phyloP scores from a whole-genome alignment of 2,329 filamentous ascomycete species.

The Ceratocystis destructans region DNA sequence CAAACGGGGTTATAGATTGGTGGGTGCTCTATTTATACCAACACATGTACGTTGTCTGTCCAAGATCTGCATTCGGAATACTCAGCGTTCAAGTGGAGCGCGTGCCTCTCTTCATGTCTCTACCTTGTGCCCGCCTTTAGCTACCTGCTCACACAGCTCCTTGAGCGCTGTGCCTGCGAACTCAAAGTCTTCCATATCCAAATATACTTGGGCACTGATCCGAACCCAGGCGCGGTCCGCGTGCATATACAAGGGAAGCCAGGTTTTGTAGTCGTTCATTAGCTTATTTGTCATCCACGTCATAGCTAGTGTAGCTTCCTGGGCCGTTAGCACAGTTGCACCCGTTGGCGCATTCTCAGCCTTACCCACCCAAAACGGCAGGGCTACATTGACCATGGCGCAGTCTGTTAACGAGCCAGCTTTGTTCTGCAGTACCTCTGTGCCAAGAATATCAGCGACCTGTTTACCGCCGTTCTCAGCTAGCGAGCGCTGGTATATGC shows the following conservation, averaged over 20 bases:
- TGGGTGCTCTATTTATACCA: too few relatives aligned
- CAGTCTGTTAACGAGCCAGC: conserved; percentile 49
- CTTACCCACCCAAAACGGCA: conserved; percentile 42
- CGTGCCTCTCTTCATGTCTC: neutral
- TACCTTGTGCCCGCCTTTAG: conserved; percentile 24
- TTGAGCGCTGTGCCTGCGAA: conserved; percentile 49
- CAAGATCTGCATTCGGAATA: too few relatives aligned
- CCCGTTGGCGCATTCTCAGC: conserved; percentile 24
- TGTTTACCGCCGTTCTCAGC: conserved; percentile 48
- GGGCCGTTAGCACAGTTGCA: conserved; percentile 23
- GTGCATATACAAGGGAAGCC: conserved; percentile 51
- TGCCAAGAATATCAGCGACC: conserved; percentile 51
- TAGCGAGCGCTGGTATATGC: conserved; percentile 47
- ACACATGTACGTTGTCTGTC: too few relatives aligned
- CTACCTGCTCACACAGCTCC: conserved; percentile 32
- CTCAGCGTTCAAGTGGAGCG: neutral
- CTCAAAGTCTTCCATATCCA: conserved; percentile 68
- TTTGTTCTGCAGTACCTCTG: conserved; percentile 56
- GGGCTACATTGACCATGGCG: conserved; percentile 55
- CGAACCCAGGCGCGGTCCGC: conserved; percentile 53
- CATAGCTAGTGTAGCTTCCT: conserved; percentile 29
- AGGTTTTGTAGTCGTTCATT: conserved; percentile 52
- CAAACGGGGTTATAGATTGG: too few relatives aligned
- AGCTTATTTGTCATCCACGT: conserved; percentile 46
- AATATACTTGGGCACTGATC: conserved; percentile 68